A percentile compares a stretch with the other conserved stretches of the same genome.
These are phyloP conservation scores for Aciculoconidium aculeatum DNA, from an alignment of 805 yeast species.

Conservation along the genomic window DNA sequence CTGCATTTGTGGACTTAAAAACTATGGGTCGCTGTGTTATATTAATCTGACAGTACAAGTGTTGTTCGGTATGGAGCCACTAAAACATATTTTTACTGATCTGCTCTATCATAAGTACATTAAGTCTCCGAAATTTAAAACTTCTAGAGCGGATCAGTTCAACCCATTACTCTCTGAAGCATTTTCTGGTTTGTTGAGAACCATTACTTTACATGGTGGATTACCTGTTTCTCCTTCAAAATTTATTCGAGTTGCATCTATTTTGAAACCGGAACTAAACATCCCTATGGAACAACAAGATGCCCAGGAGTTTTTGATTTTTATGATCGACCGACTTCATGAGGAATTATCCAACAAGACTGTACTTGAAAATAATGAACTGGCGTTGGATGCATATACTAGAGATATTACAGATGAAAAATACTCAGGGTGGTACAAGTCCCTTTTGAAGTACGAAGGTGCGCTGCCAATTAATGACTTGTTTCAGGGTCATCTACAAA, in stretches of 20 bases:
- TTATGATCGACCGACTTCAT: constrained; percentile 61
- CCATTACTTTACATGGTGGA: constrained; percentile 55
- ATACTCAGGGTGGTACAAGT: constrained; percentile 58
- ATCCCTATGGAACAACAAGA: constrained; percentile 79
- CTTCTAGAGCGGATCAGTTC: constrained; percentile 12
- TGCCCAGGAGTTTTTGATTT: constrained; percentile 69
- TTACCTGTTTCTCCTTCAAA: constrained; percentile 60
- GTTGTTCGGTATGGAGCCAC: constrained; percentile 47
- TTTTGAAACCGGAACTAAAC: constrained; percentile 57
- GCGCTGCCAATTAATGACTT: constrained; percentile 59
- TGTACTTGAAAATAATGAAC: constrained; percentile 4
- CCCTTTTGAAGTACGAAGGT: constrained; percentile 49
- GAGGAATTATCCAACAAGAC: constrained; percentile 46
- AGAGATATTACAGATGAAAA: constrained; percentile 36
- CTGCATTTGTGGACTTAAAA: constrained; percentile 56
- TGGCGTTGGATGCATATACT: constrained; percentile 16
- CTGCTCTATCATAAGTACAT: constrained; percentile 39
- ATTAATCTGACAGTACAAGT: constrained; percentile 71
- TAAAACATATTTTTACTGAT: constrained; percentile 45
- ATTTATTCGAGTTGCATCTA: constrained; percentile 47
- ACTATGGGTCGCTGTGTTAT: constrained; percentile 71
- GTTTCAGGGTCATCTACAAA: constrained; percentile 72
- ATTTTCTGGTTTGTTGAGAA: constrained; percentile 47
- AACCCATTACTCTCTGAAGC: constrained; percentile 40
- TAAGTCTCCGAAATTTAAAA: constrained; percentile 26